Conservation (phyloP, 768 basidiomycete genomes). For the Gautieria morchelliformis region DNA sequence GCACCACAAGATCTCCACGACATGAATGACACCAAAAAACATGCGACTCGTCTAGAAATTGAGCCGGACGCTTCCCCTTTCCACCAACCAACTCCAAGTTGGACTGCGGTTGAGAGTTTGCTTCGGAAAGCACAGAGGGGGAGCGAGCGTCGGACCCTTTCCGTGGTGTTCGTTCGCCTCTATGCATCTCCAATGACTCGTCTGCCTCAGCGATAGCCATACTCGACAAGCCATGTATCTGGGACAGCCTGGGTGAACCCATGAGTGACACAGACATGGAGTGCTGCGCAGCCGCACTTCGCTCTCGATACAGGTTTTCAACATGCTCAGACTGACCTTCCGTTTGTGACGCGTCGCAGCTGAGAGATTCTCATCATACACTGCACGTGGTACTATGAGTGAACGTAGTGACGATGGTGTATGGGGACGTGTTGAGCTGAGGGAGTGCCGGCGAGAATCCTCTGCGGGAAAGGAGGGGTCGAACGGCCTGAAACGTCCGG, state of each 20-base stretch:
- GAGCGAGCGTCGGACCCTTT: slow-evolving; percentile 1
- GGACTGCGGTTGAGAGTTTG: not conserved
- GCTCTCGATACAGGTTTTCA: slow-evolving; percentile 86
- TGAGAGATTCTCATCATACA: slow-evolving; percentile 61
- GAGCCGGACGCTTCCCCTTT: slow-evolving; percentile 36
- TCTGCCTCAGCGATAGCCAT: not conserved
- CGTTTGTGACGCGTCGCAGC: slow-evolving; percentile 76
- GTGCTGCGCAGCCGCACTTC: slow-evolving; percentile 29
- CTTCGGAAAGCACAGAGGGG: slow-evolving; percentile 8
- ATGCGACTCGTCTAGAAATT: slow-evolving; percentile 82
- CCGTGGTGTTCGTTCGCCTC: slow-evolving; percentile 19
- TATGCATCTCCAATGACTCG: slow-evolving; percentile 28
- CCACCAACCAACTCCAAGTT: slow-evolving; percentile 12
- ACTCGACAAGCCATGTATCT: slow-evolving; percentile 31
- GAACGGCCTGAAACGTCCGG: slow-evolving; percentile 15
- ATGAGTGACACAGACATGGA: slow-evolving; percentile 12
- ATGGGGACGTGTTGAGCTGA: slow-evolving; percentile 17
- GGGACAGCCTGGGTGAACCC: slow-evolving; percentile 37
- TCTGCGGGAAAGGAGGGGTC: slow-evolving; percentile 37
- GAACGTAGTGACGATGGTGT: slow-evolving; percentile 24
- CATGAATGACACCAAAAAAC: slow-evolving; percentile 87
- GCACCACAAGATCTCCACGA: slow-evolving; percentile 69
- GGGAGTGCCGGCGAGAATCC: slow-evolving; percentile 17
- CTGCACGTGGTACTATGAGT: slow-evolving; percentile 33
- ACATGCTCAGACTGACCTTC: slow-evolving; percentile 76